Evolutionary conservation across 2,329 filamentous ascomycete species (phyloP), one percentile per base, ranked within the genome.

Genomic region (Fusarium pseudocircinatum): DNA sequence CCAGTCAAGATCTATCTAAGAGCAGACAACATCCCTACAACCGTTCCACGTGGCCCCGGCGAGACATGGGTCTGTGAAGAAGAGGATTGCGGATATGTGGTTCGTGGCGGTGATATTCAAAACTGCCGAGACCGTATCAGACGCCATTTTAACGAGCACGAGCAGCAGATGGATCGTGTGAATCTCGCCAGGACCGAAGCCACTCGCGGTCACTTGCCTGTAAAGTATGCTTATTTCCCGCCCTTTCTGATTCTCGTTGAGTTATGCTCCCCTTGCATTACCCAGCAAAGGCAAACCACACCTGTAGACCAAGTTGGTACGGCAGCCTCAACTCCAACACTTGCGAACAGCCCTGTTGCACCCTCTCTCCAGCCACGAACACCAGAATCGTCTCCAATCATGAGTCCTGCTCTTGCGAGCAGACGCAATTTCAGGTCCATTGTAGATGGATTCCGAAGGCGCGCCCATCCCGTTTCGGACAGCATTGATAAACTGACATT

Each of bases 21-120:
- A 32, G 83, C 87, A 10, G 87, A 89, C 61, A 84, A 81, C 53
- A 75, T 89, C 16, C 88, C 87, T 1, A 85, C 86, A 8, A 82
- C 83, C 13, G 81, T 79, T 7, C 85, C 89, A 1, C 83, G 85
- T 39, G 90, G 89, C 0, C 88, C 89, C 0, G 85, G 90, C 66
- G 88, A 91, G 60, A 90, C 89, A 0, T 94, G 92, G 92, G 84
- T 83, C 2, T 94, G 92, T 76, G 87, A 87, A 9, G 86, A 92
- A 69, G 88, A 90, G 16, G 90, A 87, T 30, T 94, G 92, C 76
- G 83, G 83, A 42, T 90, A 90, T 74, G 85, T 91, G 44, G 89
- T 94, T 16, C 90, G 91, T 69, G 87, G 86, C 6, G 89, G 89
- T n/a, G 87, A 89, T 49, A 85, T 87, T 46, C 81, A 86, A 7